Evolutionary conservation across 352 stramenopile species (phyloP).

Genomic region (Phytophthora quininea): DNA sequence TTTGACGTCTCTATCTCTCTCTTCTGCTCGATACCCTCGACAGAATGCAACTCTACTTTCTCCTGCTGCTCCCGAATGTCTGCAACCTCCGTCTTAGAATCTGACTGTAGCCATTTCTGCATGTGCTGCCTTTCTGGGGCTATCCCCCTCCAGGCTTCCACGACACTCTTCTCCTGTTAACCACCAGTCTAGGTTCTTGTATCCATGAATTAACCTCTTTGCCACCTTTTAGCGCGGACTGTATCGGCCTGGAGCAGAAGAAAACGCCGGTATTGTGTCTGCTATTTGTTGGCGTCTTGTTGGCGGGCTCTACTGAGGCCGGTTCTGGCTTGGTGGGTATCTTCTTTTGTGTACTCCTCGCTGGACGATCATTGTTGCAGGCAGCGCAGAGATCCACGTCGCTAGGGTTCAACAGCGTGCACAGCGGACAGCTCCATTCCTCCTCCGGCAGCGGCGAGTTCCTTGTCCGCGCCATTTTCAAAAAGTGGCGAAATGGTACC

Average conservation of each 20-base stretch:
- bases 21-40: neutral
- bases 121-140: neutral
- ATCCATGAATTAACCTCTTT: slow-evolving; percentile 23
- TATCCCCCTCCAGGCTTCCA: neutral
- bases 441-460: neutral
- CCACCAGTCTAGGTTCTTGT: slow-evolving; percentile 38
- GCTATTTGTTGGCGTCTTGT: slow-evolving; percentile 2
- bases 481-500: slow-evolving; percentile 13
- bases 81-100: neutral
- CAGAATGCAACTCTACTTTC: too few relatives aligned
- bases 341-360: neutral
- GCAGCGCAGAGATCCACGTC: slow-evolving; percentile 51
- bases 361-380: slow-evolving; percentile 53
- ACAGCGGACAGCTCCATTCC: slow-evolving; percentile 76
- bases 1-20: neutral
- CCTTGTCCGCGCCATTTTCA: slow-evolving; percentile 41
- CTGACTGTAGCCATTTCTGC: neutral
- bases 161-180: slow-evolving; percentile 36
- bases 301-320: slow-evolving; percentile 5
- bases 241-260: slow-evolving; percentile 37
- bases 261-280: slow-evolving; percentile 44
- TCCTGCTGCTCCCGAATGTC: too few relatives aligned
- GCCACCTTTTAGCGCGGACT: neutral
- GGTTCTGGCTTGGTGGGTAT: neutral
- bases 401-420: slow-evolving; percentile 67